Evolutionary conservation across 805 yeast genomes (phyloP), one percentile per base, ranked within the genome.

Genomic region (Yarrowia deformans): DNA sequence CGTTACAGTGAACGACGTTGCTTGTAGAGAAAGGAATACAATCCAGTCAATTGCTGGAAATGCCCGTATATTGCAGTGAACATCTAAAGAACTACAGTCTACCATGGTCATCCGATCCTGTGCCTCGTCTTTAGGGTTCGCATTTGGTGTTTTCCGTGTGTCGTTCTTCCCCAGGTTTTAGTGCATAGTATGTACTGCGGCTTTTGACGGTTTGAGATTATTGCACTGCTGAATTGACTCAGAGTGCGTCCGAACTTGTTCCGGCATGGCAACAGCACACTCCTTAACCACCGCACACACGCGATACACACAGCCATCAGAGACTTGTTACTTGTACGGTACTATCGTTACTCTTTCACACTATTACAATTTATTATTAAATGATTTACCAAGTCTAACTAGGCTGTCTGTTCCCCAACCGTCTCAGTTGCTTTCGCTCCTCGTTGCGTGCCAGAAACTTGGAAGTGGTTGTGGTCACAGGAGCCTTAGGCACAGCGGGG

Each of bases 401-500:
- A 12, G 66, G 66, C 66, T 60, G 66, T 34, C 66, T 29, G 56
- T 63, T 46, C n/a, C 68, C 68, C 43, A 48, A 23, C 14, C 68
- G 55, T 18, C 68, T 43, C 45, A 63, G 37, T 23, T 63, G 68
- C 68, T 63, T 63, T 13, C 68, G 35, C 48, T 63, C 68, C 48
- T 63, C 68, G 39, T 63, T 63, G 5, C 68, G 56, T 4, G 68
- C 68, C 46, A 63, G n/a, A 29, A 63, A 63, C 68, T 48, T 63
- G 68, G 68, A 63, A 3, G 68, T 63, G 56, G 56, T n/a, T 13
- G 56, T 48, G 8, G 68, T 63, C 48, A 63, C 68, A 37, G 68
- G 68, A n/a, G 68, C 35, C 45, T 49, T 48, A 37, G 68, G 68
- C 12, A 40, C 68, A 16, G 68, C 56, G 13, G 68, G 56, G 9